A percentile compares a stretch with the other conserved stretches of the same genome.
Conservation (phyloP, 345 rosid genomes). For the Lepidium didymum region DNA sequence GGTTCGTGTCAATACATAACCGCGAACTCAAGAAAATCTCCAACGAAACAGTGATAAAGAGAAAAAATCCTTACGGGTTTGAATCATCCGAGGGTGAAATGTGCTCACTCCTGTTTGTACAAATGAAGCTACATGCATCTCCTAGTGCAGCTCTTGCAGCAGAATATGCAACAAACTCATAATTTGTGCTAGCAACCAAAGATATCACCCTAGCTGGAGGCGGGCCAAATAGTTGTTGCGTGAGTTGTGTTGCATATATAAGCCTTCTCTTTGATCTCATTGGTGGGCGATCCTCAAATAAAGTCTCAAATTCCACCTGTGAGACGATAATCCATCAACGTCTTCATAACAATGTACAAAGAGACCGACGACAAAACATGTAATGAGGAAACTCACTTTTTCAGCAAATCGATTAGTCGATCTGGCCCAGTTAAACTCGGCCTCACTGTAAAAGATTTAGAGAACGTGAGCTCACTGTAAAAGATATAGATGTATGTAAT, state of each 20-base stretch:
- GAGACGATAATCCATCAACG: constrained; percentile 10
- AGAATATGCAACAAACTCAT: no score
- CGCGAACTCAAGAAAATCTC: neutral
- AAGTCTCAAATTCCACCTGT: constrained; percentile 60
- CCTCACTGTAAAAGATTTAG: constrained; percentile 21
- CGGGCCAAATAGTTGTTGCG: constrained; percentile 56
- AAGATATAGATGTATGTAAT: neutral
- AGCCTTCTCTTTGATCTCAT: constrained; percentile 31
- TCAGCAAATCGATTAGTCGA: no score
- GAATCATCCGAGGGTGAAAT: constrained; percentile 23
- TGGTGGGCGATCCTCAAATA: constrained; percentile 40
- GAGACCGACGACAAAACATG: neutral
- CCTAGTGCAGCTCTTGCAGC: constrained; percentile 16
- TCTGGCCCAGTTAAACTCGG: no score
- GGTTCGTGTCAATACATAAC: neutral
- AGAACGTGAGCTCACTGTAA: constrained; percentile 40
- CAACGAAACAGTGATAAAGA: neutral
- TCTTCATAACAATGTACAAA: constrained; percentile 1
- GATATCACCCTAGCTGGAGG: constrained; percentile 41
- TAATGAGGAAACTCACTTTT: constrained; percentile 32
- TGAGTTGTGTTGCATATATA: constrained; percentile 50
- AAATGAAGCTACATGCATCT: constrained; percentile 52
- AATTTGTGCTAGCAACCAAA: constrained; percentile 28
- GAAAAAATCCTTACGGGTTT: constrained; percentile 43
- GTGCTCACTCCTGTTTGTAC: constrained; percentile 27